Evolutionary conservation across 2,329 filamentous ascomycete genomes (phyloP).

Genomic region (Diaporthe capsici): DNA sequence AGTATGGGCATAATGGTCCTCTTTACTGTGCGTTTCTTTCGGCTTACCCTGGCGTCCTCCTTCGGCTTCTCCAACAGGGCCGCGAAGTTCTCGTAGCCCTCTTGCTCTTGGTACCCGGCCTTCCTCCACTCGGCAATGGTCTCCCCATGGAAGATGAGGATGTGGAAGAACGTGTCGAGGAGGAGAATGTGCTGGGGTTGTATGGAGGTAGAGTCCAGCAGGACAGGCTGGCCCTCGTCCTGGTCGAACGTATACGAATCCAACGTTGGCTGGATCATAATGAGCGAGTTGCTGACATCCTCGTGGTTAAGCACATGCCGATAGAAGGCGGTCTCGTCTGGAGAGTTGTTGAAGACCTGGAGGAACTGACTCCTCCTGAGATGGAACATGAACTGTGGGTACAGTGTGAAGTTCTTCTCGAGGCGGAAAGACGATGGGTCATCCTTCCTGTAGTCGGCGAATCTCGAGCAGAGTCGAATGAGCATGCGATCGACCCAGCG

Average conservation of each 20-base stretch:
- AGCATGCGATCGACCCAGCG: slow-evolving; percentile 99
- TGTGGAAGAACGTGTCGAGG: slow-evolving; percentile 99
- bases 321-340: slow-evolving; percentile 99
- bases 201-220: slow-evolving; percentile 96
- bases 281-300: slow-evolving; percentile 94
- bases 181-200: slow-evolving; percentile 94
- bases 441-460: slow-evolving; percentile 98
- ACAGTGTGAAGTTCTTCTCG: slow-evolving; percentile 99
- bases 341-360: slow-evolving; percentile 99
- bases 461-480: slow-evolving; percentile 94
- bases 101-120: slow-evolving; percentile 96
- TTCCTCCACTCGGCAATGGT: slow-evolving; percentile 99
- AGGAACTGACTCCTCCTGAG: slow-evolving; percentile 96
- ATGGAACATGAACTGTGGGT: slow-evolving; percentile 99
- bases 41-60: slow-evolving; percentile 90
- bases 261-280: slow-evolving; percentile 99
- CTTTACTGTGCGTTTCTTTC: neutral
- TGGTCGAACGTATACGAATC: slow-evolving; percentile 98
- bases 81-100: slow-evolving; percentile 97
- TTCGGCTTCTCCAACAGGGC: slow-evolving; percentile 91
- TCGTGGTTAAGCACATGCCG: slow-evolving; percentile 97
- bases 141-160: slow-evolving; percentile 98
- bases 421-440: slow-evolving; percentile 96
- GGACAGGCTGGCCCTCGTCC: slow-evolving; percentile 91
- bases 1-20: slow-evolving; percentile 25